phyloP scores from a whole-genome alignment of 495 filamentous ascomycete genomes.

The Hypoxylon lienhwacheense region DNA sequence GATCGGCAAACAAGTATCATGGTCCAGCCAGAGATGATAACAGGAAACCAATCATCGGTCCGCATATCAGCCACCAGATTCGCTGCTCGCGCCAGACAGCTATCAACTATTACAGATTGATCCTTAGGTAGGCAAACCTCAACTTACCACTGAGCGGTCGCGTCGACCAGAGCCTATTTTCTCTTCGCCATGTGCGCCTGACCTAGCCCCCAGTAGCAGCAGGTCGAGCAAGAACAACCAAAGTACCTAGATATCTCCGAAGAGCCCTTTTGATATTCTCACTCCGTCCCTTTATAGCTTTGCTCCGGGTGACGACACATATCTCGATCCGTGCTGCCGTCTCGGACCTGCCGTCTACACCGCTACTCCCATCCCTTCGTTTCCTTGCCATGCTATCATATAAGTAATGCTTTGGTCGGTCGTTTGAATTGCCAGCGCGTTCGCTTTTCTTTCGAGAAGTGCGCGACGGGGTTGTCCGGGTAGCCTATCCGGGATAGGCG shows the following conservation, averaged over 20 bases:
- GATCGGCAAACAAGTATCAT: conserved; percentile 15
- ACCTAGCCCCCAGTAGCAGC: no score
- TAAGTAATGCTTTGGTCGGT: no score
- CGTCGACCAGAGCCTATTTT: no score
- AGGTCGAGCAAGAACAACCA: no score
- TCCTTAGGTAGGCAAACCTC: conserved; percentile 18
- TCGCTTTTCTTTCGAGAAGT: background rate
- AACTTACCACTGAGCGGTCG: no score
- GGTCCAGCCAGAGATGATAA: conserved; percentile 8
- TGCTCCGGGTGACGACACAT: background rate
- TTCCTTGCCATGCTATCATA: background rate
- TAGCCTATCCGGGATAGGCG: background rate
- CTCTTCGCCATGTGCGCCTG: no score
- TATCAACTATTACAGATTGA: conserved; percentile 11
- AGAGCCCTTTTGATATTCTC: background rate
- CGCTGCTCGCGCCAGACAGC: conserved; percentile 11
- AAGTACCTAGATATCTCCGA: background rate
- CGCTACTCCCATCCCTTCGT: conserved; percentile 1
- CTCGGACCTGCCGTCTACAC: background rate
- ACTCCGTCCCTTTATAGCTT: background rate
- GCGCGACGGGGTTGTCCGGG: background rate
- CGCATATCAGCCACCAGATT: conserved; percentile 7
- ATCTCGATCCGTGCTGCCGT: background rate
- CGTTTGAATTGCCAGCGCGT: no score
- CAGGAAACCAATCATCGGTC: conserved; percentile 14